These are phyloP conservation scores for Macroventuria anomochaeta DNA, from an alignment of 2,329 filamentous ascomycete species.

Conservation along the genomic window DNA sequence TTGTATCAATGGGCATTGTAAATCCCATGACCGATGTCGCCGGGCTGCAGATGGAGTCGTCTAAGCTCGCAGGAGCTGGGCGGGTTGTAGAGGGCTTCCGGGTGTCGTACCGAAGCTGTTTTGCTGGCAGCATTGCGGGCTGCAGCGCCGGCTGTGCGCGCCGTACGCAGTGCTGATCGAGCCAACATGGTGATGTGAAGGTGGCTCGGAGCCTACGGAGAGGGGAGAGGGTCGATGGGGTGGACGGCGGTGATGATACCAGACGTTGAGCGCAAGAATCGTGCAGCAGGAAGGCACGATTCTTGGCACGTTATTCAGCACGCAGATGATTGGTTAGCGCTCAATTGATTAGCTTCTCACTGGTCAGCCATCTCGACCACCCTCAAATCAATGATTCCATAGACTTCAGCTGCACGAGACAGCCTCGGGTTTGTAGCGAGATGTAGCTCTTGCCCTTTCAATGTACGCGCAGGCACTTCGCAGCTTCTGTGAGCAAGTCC, in stretches of 20 bases:
- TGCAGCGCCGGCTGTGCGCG: conserved; percentile 83
- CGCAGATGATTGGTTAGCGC: conserved; percentile 4
- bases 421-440: not conserved
- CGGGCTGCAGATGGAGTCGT: conserved; percentile 29
- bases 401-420: conserved; percentile 7
- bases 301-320: conserved; percentile 10
- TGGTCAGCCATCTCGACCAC: not conserved
- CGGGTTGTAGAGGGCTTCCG: conserved; percentile 32
- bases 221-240: conserved; percentile 46
- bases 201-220: conserved; percentile 47
- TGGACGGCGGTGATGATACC: conserved; percentile 41
- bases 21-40: conserved; percentile 20
- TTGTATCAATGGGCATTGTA: conserved; percentile 35
- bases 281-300: not conserved
- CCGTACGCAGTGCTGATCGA: conserved; percentile 86
- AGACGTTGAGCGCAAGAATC: conserved; percentile 21
- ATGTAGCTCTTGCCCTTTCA: not conserved
- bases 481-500: not conserved
- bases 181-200: conserved; percentile 78
- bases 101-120: conserved; percentile 55
- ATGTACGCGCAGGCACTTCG: not conserved
- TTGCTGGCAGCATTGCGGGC: conserved; percentile 66
- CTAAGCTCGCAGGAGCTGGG: conserved; percentile 39
- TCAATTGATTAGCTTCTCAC: not conserved
- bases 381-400: conserved; percentile 8